Evolutionary conservation across 805 yeast genomes (phyloP).

Genomic region (Metschnikowia arizonensis): DNA sequence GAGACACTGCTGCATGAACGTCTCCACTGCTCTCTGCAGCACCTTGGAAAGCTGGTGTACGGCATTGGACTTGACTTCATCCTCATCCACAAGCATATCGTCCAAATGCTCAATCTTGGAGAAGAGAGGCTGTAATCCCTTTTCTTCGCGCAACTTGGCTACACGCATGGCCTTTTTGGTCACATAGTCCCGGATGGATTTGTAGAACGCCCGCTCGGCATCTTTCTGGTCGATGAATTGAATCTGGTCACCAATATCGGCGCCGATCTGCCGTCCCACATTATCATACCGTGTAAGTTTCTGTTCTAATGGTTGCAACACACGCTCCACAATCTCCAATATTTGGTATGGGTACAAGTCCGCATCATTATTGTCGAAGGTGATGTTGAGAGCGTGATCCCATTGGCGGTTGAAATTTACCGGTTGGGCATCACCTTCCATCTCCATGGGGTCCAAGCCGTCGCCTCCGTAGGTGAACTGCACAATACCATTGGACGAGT

Average conservation of each 20-base stretch:
- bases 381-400: conserved; percentile 82
- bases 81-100: conserved; percentile 34
- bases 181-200: conserved; percentile 66
- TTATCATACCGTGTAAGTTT: conserved; percentile 67
- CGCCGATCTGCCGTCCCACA: conserved; percentile 50
- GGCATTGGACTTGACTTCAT: conserved; percentile 31
- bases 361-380: conserved; percentile 51
- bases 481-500: conserved; percentile 92
- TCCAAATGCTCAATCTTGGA: conserved; percentile 32
- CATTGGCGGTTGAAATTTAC: conserved; percentile 92
- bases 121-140: conserved; percentile 46
- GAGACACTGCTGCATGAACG: conserved; percentile 72
- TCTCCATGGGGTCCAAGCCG: conserved; percentile 95
- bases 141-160: conserved; percentile 51
- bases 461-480: conserved; percentile 99
- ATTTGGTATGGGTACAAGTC: conserved; percentile 72
- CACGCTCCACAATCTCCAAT: conserved; percentile 46
- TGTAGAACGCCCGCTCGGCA: conserved; percentile 82
- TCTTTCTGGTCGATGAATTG: conserved; percentile 79
- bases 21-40: conserved; percentile 52
- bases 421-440: conserved; percentile 98
- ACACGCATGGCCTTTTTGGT: conserved; percentile 52
- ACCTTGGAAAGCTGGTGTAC: conserved; percentile 67
- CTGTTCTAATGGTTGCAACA: conserved; percentile 59
- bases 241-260: conserved; percentile 44